A percentile compares a stretch with the other conserved stretches of the same genome.
phyloP scores from a whole-genome alignment of 108 stramenopile species.

The Fistulifera pelliculosa region DNA sequence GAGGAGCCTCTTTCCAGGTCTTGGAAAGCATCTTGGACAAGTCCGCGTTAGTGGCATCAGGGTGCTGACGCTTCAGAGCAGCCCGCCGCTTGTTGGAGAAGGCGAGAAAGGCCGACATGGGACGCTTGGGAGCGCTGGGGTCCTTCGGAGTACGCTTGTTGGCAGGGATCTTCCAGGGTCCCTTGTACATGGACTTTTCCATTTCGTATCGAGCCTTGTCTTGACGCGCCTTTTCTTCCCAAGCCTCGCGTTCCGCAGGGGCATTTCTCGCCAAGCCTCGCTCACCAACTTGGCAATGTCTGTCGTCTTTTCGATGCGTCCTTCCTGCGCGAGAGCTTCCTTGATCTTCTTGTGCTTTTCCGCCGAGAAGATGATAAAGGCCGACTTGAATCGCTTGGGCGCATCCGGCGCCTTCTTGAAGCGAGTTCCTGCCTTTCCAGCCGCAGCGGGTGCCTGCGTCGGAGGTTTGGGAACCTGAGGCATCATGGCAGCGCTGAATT shows the following conservation, averaged over 20 bases:
- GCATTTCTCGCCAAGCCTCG: conserved; percentile 21
- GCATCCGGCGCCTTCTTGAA: conserved; percentile 23
- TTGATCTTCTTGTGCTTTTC: conserved; percentile 31
- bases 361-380: conserved; percentile 36
- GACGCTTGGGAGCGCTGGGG: conserved; percentile 47
- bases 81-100: conserved; percentile 30
- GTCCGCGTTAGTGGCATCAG: conserved; percentile 23
- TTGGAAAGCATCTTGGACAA: conserved; percentile 23
- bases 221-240: conserved; percentile 12
- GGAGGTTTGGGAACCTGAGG: background rate
- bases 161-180: conserved; percentile 26
- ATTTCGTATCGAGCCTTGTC: conserved; percentile 27
- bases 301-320: conserved; percentile 27
- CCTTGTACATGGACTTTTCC: conserved; percentile 34
- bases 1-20: conserved; percentile 20
- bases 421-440: too few relatives aligned
- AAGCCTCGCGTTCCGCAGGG: conserved; percentile 14
- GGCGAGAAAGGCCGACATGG: conserved; percentile 44
- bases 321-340: conserved; percentile 11
- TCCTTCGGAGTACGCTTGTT: conserved; percentile 26
- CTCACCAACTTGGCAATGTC: conserved; percentile 31
- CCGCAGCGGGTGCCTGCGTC: background rate
- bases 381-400: conserved; percentile 36
- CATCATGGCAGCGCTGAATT: background rate
- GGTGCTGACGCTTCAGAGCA: conserved; percentile 17